phyloP scores from a whole-genome alignment of 345 rosid species.

The Balakata baccata region DNA sequence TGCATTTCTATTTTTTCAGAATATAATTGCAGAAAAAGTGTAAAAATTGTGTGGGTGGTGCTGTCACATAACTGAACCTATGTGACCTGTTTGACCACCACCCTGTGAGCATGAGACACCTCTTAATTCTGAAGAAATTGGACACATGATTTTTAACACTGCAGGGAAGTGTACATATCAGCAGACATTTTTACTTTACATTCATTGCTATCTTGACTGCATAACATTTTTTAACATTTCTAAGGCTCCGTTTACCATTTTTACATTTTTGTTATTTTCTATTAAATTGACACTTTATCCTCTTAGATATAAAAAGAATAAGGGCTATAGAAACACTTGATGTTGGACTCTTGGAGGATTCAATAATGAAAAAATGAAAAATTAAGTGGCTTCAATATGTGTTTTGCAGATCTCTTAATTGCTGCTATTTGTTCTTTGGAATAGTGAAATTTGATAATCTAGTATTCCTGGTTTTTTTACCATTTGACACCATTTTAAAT shows the following conservation, averaged over 20 bases:
- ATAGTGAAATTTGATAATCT: not conserved
- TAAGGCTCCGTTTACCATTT: not conserved
- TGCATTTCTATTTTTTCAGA: not conserved
- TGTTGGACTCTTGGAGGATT: not conserved
- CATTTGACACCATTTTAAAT: not conserved
- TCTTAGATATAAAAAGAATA: not conserved
- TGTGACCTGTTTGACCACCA: not conserved
- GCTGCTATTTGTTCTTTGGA: not conserved
- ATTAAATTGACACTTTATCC: not conserved
- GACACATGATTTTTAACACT: not conserved
- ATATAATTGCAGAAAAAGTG: not conserved
- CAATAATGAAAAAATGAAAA: not conserved
- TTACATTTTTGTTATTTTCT: not conserved
- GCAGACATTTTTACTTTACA: not conserved
- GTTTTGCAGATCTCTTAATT: not conserved
- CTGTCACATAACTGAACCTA: not conserved
- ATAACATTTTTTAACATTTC: not conserved
- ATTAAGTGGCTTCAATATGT: not conserved
- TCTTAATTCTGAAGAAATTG: not conserved
- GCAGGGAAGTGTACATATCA: not conserved
- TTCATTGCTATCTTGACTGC: conserved; percentile 3
- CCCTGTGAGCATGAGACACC: not conserved
- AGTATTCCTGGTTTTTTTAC: not conserved
- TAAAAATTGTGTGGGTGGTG: not conserved
- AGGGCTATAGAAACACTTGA: not conserved